Conservation (phyloP, 306 rosid genomes). For the Sindora glabra region DNA sequence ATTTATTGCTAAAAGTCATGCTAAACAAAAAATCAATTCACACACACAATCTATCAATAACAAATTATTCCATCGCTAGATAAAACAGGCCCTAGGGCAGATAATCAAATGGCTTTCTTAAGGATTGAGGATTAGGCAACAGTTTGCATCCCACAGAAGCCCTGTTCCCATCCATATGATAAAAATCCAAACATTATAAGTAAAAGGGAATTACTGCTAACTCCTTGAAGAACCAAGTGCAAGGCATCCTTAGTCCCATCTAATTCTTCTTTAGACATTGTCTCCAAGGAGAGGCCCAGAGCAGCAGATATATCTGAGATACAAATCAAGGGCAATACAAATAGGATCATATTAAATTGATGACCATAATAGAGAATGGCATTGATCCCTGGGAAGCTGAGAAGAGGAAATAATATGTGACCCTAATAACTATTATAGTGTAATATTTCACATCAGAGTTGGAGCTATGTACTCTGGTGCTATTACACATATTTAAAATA, state of each 20-base stretch:
- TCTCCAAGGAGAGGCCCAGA: constrained; percentile 70
- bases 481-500: neutral
- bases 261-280: constrained; percentile 67
- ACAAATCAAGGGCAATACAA: constrained; percentile 36
- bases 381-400: constrained; percentile 6
- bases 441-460: constrained; percentile 1
- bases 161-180: constrained; percentile 5
- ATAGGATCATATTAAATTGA: neutral
- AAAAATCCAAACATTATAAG: constrained; percentile 3
- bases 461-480: neutral
- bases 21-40: too few species aligned
- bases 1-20: too few species aligned
- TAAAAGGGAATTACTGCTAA: constrained; percentile 59
- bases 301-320: constrained; percentile 85
- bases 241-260: constrained; percentile 67
- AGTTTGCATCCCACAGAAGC: constrained; percentile 13
- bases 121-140: neutral
- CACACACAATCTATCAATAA: too few species aligned
- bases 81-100: too few species aligned
- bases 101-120: neutral
- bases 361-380: constrained; percentile 12
- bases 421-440: neutral
- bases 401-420: neutral
- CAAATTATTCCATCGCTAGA: too few species aligned
- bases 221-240: constrained; percentile 90